Conservation (phyloP, 2,329 filamentous ascomycete genomes). For the Helicocarpus griseus region DNA sequence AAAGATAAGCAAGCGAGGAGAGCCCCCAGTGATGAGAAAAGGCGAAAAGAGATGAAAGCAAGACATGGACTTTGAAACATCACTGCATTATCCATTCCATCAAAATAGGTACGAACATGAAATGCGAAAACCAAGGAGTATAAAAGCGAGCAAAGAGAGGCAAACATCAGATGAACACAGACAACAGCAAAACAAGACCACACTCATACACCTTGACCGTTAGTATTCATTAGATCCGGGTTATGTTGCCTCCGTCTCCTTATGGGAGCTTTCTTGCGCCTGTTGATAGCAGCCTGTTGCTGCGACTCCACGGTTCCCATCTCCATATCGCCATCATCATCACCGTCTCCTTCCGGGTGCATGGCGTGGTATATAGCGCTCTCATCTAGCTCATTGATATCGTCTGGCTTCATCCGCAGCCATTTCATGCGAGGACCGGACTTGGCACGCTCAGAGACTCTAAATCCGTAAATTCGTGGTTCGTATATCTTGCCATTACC, state of each 20-base stretch:
- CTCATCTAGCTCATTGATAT: conserved; percentile 80
- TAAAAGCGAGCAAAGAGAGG: background rate
- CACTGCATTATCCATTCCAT: conserved; percentile 2
- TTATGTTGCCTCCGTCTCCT: conserved; percentile 26
- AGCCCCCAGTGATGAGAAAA: background rate
- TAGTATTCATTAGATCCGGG: conserved; percentile 26
- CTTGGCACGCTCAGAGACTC: conserved; percentile 79
- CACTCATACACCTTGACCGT: conserved; percentile 19
- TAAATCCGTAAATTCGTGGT: conserved; percentile 92
- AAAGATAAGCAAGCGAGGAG: background rate
- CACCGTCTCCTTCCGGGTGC: conserved; percentile 20
- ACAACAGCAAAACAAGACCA: background rate
- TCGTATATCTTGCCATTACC: conserved; percentile 80
- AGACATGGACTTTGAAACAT: background rate
- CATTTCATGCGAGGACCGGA: conserved; percentile 95
- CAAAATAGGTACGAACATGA: conserved; percentile 5
- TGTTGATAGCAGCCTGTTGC: conserved; percentile 28
- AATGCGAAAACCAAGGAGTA: background rate
- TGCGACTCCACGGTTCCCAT: conserved; percentile 23
- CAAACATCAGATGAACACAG: background rate
- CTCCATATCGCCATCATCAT: conserved; percentile 31
- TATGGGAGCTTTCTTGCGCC: conserved; percentile 35
- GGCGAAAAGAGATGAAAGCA: background rate
- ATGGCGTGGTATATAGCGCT: conserved; percentile 28
- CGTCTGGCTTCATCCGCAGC: conserved; percentile 72